phyloP scores from a whole-genome alignment of 2,329 filamentous ascomycete genomes.

The Scopulariopsis brevicaulis region DNA sequence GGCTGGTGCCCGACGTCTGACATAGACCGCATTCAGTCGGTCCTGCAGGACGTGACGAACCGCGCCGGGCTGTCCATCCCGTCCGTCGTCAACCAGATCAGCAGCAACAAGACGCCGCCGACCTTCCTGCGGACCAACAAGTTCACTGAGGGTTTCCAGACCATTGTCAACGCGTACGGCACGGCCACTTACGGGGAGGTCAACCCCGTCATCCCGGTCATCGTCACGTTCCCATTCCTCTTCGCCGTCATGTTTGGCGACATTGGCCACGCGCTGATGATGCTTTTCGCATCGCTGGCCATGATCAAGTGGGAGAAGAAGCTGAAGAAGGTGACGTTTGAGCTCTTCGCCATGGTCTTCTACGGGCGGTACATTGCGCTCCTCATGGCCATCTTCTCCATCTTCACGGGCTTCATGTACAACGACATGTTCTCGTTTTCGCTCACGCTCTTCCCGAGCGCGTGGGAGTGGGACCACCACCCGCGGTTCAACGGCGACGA shows the following conservation, averaged over 20 bases:
- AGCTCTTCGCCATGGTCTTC: slow-evolving; percentile 96
- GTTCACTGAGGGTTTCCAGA: slow-evolving; percentile 96
- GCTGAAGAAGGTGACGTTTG: slow-evolving; percentile 83
- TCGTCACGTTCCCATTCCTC: slow-evolving; percentile 97
- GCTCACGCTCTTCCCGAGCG: slow-evolving; percentile 77
- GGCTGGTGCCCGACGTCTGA: slow-evolving; percentile 95
- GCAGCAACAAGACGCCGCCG: slow-evolving; percentile 92
- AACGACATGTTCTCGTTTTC: slow-evolving; percentile 96
- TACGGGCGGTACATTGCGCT: slow-evolving; percentile 98
- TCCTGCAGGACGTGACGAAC: slow-evolving; percentile 92
- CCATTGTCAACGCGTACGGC: slow-evolving; percentile 96
- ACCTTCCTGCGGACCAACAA: slow-evolving; percentile 98
- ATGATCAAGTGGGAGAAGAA: slow-evolving; percentile 98
- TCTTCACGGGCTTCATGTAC: slow-evolving; percentile 95
- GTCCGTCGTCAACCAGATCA: slow-evolving; percentile 96
- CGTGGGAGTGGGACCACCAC: slow-evolving; percentile 72
- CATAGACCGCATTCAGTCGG: slow-evolving; percentile 78
- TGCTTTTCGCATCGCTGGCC: slow-evolving; percentile 69
- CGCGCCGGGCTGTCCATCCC: slow-evolving; percentile 92
- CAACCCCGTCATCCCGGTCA: slow-evolving; percentile 89
- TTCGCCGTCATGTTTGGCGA: slow-evolving; percentile 99
- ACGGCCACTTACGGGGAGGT: slow-evolving; percentile 96
- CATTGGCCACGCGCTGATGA: slow-evolving; percentile 84
- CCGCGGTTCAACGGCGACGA: slow-evolving; percentile 43
- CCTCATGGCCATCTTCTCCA: slow-evolving; percentile 94